phyloP scores from a whole-genome alignment of 2,329 filamentous ascomycete species.

The Elsinoe batatas region DNA sequence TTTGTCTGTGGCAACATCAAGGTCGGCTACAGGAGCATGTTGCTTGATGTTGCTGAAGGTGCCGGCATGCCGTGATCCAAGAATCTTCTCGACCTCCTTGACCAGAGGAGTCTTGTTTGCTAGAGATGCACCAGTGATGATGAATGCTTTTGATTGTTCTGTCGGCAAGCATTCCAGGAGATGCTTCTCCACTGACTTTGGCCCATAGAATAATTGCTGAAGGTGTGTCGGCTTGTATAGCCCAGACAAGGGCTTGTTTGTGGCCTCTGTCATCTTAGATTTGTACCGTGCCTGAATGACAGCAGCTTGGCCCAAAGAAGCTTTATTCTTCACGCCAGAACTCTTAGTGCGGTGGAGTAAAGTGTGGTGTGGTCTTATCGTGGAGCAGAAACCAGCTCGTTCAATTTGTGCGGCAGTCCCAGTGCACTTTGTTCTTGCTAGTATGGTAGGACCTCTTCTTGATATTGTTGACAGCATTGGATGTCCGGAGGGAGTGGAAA shows the following conservation, averaged over 20 bases:
- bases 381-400: neutral
- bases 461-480: neutral
- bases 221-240: constrained; percentile 44
- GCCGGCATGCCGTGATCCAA: constrained; percentile 40
- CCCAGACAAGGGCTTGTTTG: constrained; percentile 36
- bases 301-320: neutral
- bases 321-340: neutral
- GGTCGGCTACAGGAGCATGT: constrained; percentile 45
- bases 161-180: constrained; percentile 37
- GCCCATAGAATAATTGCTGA: constrained; percentile 42
- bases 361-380: neutral
- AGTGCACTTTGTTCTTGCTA: neutral
- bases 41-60: constrained; percentile 47
- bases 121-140: constrained; percentile 46
- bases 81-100: constrained; percentile 39
- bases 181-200: constrained; percentile 38
- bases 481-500: neutral
- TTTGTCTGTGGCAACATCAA: constrained; percentile 42
- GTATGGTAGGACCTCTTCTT: neutral
- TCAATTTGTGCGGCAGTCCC: neutral
- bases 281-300: constrained; percentile 22
- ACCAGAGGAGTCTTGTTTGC: constrained; percentile 45
- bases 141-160: constrained; percentile 44
- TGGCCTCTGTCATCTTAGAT: constrained; percentile 34
- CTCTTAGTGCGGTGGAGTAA: neutral